phyloP scores from a whole-genome alignment of 495 filamentous ascomycete genomes.

The Podospora pseudocomata region DNA sequence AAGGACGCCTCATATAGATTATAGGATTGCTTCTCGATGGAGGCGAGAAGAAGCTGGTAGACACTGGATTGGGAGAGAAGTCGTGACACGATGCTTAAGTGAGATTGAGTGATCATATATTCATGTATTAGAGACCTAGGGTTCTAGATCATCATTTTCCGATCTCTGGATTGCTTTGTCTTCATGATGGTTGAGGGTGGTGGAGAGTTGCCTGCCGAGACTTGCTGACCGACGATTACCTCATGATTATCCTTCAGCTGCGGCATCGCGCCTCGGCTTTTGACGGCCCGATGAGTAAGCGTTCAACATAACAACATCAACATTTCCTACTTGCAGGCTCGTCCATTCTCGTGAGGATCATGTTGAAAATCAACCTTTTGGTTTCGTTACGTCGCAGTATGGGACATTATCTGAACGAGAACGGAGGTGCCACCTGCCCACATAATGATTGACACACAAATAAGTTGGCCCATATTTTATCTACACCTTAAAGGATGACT shows the following conservation, averaged over 20 bases:
- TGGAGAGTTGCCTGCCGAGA: constrained; percentile 8
- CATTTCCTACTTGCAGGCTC: background rate
- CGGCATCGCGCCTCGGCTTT: constrained; percentile 3
- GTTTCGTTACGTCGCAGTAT: background rate
- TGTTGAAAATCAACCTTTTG: background rate
- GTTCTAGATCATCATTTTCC: background rate
- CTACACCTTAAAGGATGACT: too few species aligned
- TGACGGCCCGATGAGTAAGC: constrained; percentile 5
- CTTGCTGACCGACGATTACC: constrained; percentile 21
- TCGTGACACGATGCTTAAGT: background rate
- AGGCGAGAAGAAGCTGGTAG: background rate
- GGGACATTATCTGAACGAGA: background rate
- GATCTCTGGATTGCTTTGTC: constrained; percentile 3
- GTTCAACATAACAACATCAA: constrained; percentile 2
- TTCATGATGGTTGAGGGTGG: background rate
- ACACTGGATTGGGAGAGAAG: background rate
- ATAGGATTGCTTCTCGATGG: background rate
- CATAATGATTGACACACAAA: too few species aligned
- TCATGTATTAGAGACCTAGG: constrained; percentile 8
- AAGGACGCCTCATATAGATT: constrained; percentile 5
- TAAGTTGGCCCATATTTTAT: too few species aligned
- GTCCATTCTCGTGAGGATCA: background rate
- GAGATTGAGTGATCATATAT: background rate
- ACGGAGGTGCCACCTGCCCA: background rate
- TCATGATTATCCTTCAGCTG: constrained; percentile 7